phyloP scores from a whole-genome alignment of 129 eudicot genomes.

The Centaurea solstitialis region DNA sequence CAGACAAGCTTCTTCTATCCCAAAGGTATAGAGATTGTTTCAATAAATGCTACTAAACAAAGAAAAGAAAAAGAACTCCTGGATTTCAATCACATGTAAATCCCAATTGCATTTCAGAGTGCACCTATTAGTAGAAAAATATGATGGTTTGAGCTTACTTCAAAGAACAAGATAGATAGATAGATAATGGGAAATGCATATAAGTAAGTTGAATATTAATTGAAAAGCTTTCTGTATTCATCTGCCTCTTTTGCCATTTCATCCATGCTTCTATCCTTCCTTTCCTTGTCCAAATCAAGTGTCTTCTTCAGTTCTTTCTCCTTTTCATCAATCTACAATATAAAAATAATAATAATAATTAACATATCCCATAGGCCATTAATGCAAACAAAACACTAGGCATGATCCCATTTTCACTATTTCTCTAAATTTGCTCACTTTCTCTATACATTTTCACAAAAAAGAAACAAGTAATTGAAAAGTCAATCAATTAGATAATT shows the following conservation, averaged over 20 bases:
- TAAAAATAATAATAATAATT: not conserved
- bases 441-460: not conserved
- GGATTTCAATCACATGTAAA: not conserved
- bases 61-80: too few species aligned
- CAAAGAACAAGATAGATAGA: not conserved
- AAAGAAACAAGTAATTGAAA: not conserved
- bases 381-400: not conserved
- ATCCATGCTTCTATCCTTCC: conserved; percentile 84
- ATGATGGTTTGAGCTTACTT: not conserved
- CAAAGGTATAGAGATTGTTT: too few species aligned
- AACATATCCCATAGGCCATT: not conserved
- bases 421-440: not conserved
- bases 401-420: not conserved
- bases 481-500: not conserved
- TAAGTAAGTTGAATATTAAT: conserved; percentile 6
- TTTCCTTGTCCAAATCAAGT: conserved; percentile 86
- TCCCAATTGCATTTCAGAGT: not conserved
- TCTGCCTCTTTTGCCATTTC: conserved; percentile 93
- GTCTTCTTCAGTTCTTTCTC: conserved; percentile 83
- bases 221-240: conserved; percentile 62
- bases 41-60: not conserved
- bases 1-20: too few species aligned
- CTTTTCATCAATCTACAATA: conserved; percentile 73
- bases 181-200: not conserved
- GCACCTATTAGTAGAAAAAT: not conserved